Evolutionary conservation across 768 basidiomycete genomes (phyloP), one percentile per base, ranked within the genome.

Genomic region (Hypholoma sublateritium): DNA sequence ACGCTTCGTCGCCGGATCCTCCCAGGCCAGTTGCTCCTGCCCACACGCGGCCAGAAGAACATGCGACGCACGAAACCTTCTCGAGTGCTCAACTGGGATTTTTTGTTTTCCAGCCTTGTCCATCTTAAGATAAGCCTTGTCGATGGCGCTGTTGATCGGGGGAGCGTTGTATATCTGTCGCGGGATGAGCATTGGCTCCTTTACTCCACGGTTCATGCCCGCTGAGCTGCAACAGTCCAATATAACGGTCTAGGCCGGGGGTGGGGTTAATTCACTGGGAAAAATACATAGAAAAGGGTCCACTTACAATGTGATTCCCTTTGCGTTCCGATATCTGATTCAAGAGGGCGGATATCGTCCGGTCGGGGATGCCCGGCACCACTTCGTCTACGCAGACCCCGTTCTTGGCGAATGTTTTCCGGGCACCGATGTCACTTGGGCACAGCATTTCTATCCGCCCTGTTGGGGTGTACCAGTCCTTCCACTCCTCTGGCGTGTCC

Each of bases 151-250:
- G 0, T 63, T 57, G 9, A 75, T 28, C 0, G 56, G 62, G 2
- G 74, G 74, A 16, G 69, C 67, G 42, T 68, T 61, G 12, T 50
- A 21, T 9, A 72, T 63, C 25, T 59, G 62, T 22, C 74, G 70
- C 21, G 66, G 55, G 14, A 65, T 55, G 36, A 61, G 64, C 6
- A 50, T 51, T 1, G 58, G 52, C 35, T 42, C 39, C 7, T n/a
- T 19, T 28, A 48, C 25, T 12, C 52, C 52, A 13, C 77, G 70
- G 11, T 67, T 72, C 9, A 74, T 66, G 0, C 76, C 74, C 1
- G 67, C 75, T 5, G 80, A 76, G 59, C 72, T 67, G 59, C 80
- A 81, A 46, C 80, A 80, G 52, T 80, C 80, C 5, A 81, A 66
- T 44, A 81, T 75, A 14, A 81, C 63, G 11, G 74, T 78, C 80